Percentiles rank a stretch among this genome's conserved stretches.
phyloP scores from a whole-genome alignment of 2,329 filamentous ascomycete genomes.

The Exophiala sideris region DNA sequence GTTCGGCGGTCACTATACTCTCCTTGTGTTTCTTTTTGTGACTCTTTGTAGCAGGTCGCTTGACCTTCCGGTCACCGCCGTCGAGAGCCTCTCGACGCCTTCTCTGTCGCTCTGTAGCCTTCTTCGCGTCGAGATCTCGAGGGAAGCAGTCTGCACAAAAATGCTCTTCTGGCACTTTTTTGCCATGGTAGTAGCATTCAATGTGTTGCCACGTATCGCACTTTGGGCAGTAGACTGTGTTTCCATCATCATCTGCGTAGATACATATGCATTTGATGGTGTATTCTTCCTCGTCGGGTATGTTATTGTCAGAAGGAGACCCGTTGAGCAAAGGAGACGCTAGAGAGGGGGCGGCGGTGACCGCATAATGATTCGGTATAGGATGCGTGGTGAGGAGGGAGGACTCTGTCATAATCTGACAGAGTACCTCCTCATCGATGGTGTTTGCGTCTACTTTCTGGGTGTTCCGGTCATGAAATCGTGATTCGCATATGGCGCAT shows the following conservation, averaged over 20 bases:
- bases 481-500: conserved; percentile 24
- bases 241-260: conserved; percentile 92
- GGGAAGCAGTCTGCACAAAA: conserved; percentile 87
- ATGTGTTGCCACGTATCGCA: conserved; percentile 99
- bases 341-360: conserved; percentile 38
- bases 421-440: conserved; percentile 44
- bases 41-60: conserved; percentile 72
- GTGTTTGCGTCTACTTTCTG: conserved; percentile 20
- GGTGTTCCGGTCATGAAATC: conserved; percentile 15
- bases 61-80: conserved; percentile 64
- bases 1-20: conserved; percentile 50
- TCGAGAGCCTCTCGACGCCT: conserved; percentile 58
- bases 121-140: conserved; percentile 66
- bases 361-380: conserved; percentile 45
- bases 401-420: conserved; percentile 55
- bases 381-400: conserved; percentile 49
- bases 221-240: conserved; percentile 91
- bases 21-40: conserved; percentile 88
- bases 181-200: conserved; percentile 86
- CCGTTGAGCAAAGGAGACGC: conserved; percentile 43
- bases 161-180: conserved; percentile 72
- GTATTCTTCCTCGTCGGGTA: conserved; percentile 55
- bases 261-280: conserved; percentile 98
- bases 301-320: conserved; percentile 40
- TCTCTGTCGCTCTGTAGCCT: conserved; percentile 70